A percentile compares a stretch with the other conserved stretches of the same genome.
Conservation (phyloP, 2,329 filamentous ascomycete species). For the Stagonosporopsis rhizophila region DNA sequence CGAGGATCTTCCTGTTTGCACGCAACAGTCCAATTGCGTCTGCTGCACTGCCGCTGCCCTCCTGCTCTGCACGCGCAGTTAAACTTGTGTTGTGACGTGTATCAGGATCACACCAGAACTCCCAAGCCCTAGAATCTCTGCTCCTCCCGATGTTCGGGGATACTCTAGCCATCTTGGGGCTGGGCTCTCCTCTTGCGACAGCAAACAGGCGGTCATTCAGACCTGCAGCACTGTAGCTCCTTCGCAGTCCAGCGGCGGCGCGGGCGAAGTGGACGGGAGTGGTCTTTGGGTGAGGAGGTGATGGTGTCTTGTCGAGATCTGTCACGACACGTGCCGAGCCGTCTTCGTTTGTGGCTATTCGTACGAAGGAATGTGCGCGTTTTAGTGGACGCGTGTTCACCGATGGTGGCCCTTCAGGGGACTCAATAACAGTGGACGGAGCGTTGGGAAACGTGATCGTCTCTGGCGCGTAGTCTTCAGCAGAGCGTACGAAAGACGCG, state of each 20-base stretch:
- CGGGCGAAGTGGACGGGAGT: conserved; percentile 52
- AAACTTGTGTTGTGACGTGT: conserved; percentile 71
- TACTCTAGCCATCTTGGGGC: conserved; percentile 53
- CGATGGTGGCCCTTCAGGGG: conserved; percentile 53
- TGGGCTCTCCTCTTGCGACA: conserved; percentile 37
- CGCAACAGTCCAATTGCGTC: conserved; percentile 83
- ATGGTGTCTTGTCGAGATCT: conserved; percentile 72
- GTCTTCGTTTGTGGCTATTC: conserved; percentile 83
- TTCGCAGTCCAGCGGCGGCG: conserved; percentile 64
- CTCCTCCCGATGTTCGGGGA: conserved; percentile 72
- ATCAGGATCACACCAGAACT: conserved; percentile 86
- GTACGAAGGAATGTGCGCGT: conserved; percentile 63
- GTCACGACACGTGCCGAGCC: conserved; percentile 87
- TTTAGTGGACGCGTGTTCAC: conserved; percentile 51
- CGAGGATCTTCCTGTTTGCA: conserved; percentile 64
- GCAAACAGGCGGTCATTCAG: conserved; percentile 46
- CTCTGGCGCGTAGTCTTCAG: conserved; percentile 44
- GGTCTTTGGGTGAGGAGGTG: conserved; percentile 64
- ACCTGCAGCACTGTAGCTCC: conserved; percentile 72
- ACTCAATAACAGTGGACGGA: conserved; percentile 44
- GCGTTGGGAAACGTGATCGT: conserved; percentile 40
- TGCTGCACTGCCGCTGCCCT: conserved; percentile 78
- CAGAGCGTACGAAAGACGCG: conserved; percentile 49
- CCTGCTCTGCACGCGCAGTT: conserved; percentile 80
- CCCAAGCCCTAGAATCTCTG: conserved; percentile 87